Evolutionary conservation across 208 protist species (phyloP), one percentile per base, ranked within the genome.

Genomic region (Porcisia hertigi): DNA sequence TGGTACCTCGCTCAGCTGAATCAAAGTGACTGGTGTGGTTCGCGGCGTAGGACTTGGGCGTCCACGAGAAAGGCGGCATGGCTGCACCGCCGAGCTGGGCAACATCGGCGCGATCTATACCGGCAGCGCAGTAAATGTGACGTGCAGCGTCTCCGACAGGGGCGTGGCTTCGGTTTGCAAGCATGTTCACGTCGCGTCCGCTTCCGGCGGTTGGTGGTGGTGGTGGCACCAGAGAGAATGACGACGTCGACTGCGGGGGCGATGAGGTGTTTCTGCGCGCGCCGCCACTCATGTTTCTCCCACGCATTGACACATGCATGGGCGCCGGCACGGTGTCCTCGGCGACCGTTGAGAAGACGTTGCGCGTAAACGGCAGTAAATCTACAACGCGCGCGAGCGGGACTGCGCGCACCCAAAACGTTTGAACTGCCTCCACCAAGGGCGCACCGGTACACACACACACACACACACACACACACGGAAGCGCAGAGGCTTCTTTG

Each of bases 31-130:
- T 58, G 66, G 43, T 20, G 66, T 71, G 43, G 25, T 30, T 18
- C 47, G 25, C 25, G 23, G 36, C n/a, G 66, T 20, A 71, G 25
- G 66, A 34, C 66, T 71, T 71, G n/a, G 66, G 20, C 25, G 41
- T 14, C 66, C 66, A 71, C 47, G 66, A 5, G 11, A 71, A 57
- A 30, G 66, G 43, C 11, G 66, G 47, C 49, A 30, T 30, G 47
- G 12, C 66, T 11, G 66, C 49, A 49, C 47, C 39, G 66, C n/a
- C 49, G 66, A 43, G 11, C 66, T 1, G 47, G 30, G 66, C 43
- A 30, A 58, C 49, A 20, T 41, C 23, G 5, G n/a, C 14, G 25
- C 49, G 66, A 25, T 57, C 30, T 30, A 41, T 57, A 43, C 4
- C 47, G 30, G 47, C 66, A 53, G 66, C 66, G 47, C 41, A 71